These are phyloP conservation scores for Phytophthora vignae DNA, from an alignment of 352 stramenopile species.

Conservation along the genomic window DNA sequence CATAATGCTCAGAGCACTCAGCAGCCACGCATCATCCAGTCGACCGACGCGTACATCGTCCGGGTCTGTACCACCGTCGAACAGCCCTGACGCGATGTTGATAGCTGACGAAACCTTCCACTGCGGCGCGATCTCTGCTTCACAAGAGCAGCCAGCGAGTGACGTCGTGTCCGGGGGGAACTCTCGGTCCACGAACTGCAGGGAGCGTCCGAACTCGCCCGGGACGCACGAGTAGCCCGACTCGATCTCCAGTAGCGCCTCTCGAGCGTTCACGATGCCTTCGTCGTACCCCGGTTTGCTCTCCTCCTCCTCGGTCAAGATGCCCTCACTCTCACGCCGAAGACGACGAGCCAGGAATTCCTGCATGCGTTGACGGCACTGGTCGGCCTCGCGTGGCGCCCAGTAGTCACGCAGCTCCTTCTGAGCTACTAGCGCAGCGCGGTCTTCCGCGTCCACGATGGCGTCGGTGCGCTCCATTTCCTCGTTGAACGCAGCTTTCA, in stretches of 20 bases:
- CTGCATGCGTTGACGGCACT: conserved; percentile 76
- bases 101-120: conserved; percentile 91
- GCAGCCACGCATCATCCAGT: conserved; percentile 91
- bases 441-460: conserved; percentile 82
- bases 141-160: conserved; percentile 66
- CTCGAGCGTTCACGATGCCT: conserved; percentile 78
- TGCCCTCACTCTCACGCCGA: conserved; percentile 73
- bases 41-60: conserved; percentile 88
- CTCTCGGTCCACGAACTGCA: conserved; percentile 91
- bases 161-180: conserved; percentile 87
- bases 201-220: conserved; percentile 76
- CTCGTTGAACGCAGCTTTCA: conserved; percentile 89
- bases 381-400: conserved; percentile 66
- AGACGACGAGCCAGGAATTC: conserved; percentile 80
- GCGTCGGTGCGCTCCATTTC: conserved; percentile 85
- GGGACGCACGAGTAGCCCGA: conserved; percentile 80
- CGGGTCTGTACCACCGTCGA: conserved; percentile 92
- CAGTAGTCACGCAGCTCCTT: conserved; percentile 62
- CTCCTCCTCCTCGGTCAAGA: conserved; percentile 49
- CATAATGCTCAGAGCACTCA: conserved; percentile 93
- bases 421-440: conserved; percentile 55
- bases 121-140: conserved; percentile 56
- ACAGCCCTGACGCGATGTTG: conserved; percentile 89
- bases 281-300: conserved; percentile 64
- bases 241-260: conserved; percentile 88